phyloP scores from a whole-genome alignment of 768 basidiomycete genomes.

The Phlebiopsis gigantea region DNA sequence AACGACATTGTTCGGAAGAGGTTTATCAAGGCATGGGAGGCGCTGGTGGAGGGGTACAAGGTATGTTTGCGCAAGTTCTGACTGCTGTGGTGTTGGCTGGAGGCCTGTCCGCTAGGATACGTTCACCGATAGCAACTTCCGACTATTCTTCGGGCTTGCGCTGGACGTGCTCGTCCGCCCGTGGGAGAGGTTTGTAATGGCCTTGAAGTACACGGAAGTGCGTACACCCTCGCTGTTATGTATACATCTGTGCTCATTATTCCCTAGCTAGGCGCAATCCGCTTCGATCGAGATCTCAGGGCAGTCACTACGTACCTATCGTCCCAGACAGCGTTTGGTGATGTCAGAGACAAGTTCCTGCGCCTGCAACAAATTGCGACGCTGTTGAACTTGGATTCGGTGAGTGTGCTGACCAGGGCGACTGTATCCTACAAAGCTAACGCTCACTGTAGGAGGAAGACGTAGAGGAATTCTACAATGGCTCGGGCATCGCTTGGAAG shows the following conservation, averaged over 20 bases:
- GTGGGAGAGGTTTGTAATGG: constrained; percentile 86
- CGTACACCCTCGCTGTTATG: constrained; percentile 14
- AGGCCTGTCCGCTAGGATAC: too few relatives aligned
- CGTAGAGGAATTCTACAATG: constrained; percentile 90
- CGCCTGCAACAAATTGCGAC: constrained; percentile 92
- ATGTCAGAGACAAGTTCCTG: constrained; percentile 87
- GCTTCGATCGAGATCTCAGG: constrained; percentile 90
- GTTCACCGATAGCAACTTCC: constrained; percentile 86
- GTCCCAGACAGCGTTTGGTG: constrained; percentile 85
- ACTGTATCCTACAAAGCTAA: constrained; percentile 7
- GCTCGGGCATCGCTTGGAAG: constrained; percentile 89
- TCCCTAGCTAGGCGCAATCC: constrained; percentile 84
- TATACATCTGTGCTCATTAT: constrained; percentile 1
- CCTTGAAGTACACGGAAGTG: constrained; percentile 86
- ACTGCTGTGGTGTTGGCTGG: not conserved
- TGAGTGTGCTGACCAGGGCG: constrained; percentile 29
- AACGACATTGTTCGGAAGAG: constrained; percentile 84
- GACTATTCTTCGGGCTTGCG: constrained; percentile 76
- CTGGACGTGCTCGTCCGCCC: constrained; percentile 88
- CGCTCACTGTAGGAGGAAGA: constrained; percentile 88
- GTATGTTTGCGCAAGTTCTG: too few relatives aligned
- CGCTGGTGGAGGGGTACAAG: constrained; percentile 81
- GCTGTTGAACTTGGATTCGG: constrained; percentile 80
- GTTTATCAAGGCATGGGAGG: constrained; percentile 87
- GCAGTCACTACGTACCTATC: constrained; percentile 79